Evolutionary conservation across 2,329 filamentous ascomycete species (phyloP), one percentile per base, ranked within the genome.

Genomic region (Spiromastix sp.): DNA sequence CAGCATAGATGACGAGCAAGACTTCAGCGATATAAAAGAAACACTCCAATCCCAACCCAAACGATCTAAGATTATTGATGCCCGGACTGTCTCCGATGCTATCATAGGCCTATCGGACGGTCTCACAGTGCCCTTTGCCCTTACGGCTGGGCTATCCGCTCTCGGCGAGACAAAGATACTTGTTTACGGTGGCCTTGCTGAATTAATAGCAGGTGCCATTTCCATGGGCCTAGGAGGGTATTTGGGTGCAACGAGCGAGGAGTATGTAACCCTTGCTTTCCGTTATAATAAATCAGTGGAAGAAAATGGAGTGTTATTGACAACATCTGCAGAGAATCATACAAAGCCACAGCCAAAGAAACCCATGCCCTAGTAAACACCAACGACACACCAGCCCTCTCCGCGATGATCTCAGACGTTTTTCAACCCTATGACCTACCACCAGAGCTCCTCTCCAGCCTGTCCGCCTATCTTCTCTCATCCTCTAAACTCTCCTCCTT

Each of bases 81-180:
- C 56, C 21, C 55, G 58, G 5, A 52, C 56, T 15, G 54, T 61
- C 6, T 61, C 58, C 30, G 77, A 84, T 55, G 68, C 77, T 42
- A 85, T 82, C 40, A 79, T 87, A 46, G 82, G 82, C 35, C 77
- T 86, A 47, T 79, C 81, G 1, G 82, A 87, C 50, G 82, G 82
- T 11, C 68, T 87, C 46, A 87, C 82, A 0, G 82, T 87, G 0
- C 82, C 82, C 0, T 87, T 87, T 47, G 82, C 82, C 11, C 65
- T 87, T 24, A 85, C 80, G 0, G 82, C 83, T 0, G 82, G 82
- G 10, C 66, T 87, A 34, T 60, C 54, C 5, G 62, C 61, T 2
- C 63, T 81, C 30, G 77, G 77, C n/a, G 67, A 74, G 51, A 77
- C 75, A 20, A 71, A 68, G 32, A 70, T 80, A 3, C 77, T 81